phyloP scores from a whole-genome alignment of 495 filamentous ascomycete genomes.

The Cetradonia linearis region DNA sequence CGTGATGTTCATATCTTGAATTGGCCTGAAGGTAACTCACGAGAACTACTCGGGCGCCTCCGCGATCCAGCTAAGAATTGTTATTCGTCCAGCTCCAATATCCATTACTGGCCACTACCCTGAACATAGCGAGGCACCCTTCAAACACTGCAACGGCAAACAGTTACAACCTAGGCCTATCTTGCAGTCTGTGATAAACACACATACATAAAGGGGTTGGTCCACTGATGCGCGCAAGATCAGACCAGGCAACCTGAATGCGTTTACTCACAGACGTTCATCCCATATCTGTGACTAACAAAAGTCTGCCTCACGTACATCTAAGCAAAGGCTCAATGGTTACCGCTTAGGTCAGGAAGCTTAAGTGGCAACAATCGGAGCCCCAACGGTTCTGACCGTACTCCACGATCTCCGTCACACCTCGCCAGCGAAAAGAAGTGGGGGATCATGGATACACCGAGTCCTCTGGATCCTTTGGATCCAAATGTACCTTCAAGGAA shows the following conservation, averaged over 20 bases:
- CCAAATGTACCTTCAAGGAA: slow-evolving; percentile 13
- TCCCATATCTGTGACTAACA: background rate
- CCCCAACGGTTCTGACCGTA: background rate
- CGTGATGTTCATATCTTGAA: background rate
- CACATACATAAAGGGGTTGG: background rate
- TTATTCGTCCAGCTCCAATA: background rate
- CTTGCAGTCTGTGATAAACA: background rate
- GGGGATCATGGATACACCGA: slow-evolving; percentile 10
- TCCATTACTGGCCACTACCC: background rate
- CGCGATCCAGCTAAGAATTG: background rate
- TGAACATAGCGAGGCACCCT: background rate
- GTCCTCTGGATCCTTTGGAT: slow-evolving; percentile 16
- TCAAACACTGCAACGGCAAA: background rate
- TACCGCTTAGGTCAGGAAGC: background rate
- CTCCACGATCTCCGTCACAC: background rate
- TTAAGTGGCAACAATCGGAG: background rate
- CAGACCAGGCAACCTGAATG: background rate
- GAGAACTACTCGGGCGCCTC: background rate
- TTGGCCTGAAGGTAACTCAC: background rate
- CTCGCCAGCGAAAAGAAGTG: background rate
- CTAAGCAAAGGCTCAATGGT: background rate
- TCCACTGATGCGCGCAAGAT: background rate
- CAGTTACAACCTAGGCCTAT: background rate
- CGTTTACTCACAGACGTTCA: background rate
- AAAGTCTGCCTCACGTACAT: background rate